A percentile compares a stretch with the other conserved stretches of the same genome.
Conservation (phyloP, 2,329 filamentous ascomycete species). For the Albophoma yamanashiensis region DNA sequence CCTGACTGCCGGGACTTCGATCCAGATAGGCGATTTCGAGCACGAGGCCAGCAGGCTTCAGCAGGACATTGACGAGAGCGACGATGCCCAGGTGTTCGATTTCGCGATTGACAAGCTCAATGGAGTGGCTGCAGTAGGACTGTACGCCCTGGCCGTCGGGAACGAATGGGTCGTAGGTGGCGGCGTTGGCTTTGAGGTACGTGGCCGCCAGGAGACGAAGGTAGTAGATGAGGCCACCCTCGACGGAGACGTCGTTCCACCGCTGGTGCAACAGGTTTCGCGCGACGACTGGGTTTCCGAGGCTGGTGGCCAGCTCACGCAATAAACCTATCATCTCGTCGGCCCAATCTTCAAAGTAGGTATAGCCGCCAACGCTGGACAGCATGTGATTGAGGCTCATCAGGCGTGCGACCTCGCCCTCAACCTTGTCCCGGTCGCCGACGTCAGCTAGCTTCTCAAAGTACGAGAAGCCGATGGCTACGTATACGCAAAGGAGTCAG, state of each 20-base stretch:
- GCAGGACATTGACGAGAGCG: slow-evolving; percentile 65
- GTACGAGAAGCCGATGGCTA: slow-evolving; percentile 87
- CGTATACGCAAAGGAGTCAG: background rate
- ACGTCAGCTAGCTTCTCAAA: slow-evolving; percentile 73
- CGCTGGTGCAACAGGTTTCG: slow-evolving; percentile 43
- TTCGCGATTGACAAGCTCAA: slow-evolving; percentile 69
- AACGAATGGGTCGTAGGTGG: slow-evolving; percentile 64
- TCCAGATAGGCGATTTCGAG: slow-evolving; percentile 90
- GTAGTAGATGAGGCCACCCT: slow-evolving; percentile 77
- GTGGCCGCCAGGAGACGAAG: slow-evolving; percentile 71
- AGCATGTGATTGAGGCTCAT: slow-evolving; percentile 61
- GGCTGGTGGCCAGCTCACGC: slow-evolving; percentile 46
- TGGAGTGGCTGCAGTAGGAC: slow-evolving; percentile 56
- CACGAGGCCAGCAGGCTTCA: slow-evolving; percentile 67
- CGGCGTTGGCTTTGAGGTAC: slow-evolving; percentile 67
- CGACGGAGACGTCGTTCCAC: slow-evolving; percentile 63
- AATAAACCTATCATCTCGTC: slow-evolving; percentile 64
- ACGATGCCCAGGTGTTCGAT: slow-evolving; percentile 85
- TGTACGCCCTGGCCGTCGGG: slow-evolving; percentile 46
- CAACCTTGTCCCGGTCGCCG: slow-evolving; percentile 53
- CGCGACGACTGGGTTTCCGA: slow-evolving; percentile 48
- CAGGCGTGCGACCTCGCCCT: slow-evolving; percentile 62
- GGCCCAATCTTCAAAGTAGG: slow-evolving; percentile 69
- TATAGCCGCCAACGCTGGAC: slow-evolving; percentile 59
- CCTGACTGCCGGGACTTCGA: slow-evolving; percentile 65